phyloP scores from a whole-genome alignment of 352 stramenopile species.

The Thalassiosira exigua region DNA sequence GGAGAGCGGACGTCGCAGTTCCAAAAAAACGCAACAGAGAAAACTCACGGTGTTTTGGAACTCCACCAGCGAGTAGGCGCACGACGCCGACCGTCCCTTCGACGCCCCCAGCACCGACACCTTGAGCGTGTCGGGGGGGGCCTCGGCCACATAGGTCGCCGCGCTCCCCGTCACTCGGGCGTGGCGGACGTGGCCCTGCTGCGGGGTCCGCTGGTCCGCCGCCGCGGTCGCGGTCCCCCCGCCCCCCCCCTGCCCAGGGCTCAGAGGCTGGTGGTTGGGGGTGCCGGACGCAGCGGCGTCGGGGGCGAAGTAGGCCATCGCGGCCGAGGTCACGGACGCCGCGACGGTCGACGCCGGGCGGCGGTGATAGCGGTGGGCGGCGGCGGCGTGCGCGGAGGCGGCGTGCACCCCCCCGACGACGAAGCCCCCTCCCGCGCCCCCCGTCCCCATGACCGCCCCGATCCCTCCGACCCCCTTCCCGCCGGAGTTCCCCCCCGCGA shows the following conservation, averaged over 20 bases:
- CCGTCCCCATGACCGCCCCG: neutral
- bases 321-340: slow-evolving; percentile 1
- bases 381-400: slow-evolving; percentile 11
- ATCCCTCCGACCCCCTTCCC: neutral
- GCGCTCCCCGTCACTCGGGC: neutral
- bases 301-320: slow-evolving; percentile 3
- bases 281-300: neutral
- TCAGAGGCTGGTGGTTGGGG: neutral
- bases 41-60: slow-evolving; percentile 66
- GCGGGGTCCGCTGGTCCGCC: neutral
- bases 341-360: slow-evolving; percentile 8
- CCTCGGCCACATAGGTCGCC: neutral
- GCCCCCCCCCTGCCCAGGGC: too few species aligned
- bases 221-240: neutral
- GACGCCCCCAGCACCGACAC: slow-evolving; percentile 42
- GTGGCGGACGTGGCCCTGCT: neutral
- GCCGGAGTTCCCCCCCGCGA: neutral
- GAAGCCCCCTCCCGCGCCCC: neutral
- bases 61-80: slow-evolving; percentile 58
- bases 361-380: slow-evolving; percentile 15
- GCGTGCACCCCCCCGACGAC: neutral
- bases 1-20: too few species aligned
- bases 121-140: slow-evolving; percentile 28
- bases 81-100: slow-evolving; percentile 32
- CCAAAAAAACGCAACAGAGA: too few species aligned